These are phyloP conservation scores for Colletotrichum liaoningense DNA, from an alignment of 2,329 filamentous ascomycete genomes.

Conservation along the genomic window DNA sequence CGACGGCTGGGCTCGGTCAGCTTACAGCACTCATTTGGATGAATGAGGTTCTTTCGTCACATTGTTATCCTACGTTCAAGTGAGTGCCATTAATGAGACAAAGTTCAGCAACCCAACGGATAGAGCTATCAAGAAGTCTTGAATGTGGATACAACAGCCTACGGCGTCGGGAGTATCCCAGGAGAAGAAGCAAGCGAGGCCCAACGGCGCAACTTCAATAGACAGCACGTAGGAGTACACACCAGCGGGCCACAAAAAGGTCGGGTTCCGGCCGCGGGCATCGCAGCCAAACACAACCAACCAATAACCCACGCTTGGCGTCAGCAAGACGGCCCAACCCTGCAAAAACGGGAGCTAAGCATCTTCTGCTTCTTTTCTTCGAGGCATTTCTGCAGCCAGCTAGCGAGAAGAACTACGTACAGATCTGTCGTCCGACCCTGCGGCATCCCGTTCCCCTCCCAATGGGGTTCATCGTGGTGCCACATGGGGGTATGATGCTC, in stretches of 20 bases:
- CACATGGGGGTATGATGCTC: background rate
- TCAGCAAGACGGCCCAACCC: conserved; percentile 30
- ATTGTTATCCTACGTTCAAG: too few species aligned
- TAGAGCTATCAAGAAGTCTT: background rate
- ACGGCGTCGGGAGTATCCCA: background rate
- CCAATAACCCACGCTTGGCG: conserved; percentile 14
- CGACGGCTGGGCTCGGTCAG: background rate
- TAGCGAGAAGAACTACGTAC: background rate
- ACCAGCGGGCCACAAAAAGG: background rate
- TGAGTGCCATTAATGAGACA: background rate
- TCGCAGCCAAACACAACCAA: conserved; percentile 3
- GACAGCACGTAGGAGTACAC: background rate
- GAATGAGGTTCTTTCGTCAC: background rate
- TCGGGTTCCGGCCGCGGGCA: background rate
- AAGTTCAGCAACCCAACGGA: background rate
- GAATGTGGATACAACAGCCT: background rate
- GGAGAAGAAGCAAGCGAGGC: background rate
- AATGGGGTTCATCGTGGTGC: background rate
- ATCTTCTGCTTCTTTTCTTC: conserved; percentile 17
- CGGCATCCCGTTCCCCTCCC: background rate
- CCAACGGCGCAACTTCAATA: background rate
- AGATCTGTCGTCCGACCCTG: conserved; percentile 12
- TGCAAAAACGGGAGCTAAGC: conserved; percentile 16
- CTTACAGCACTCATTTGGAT: background rate
- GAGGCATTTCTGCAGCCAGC: conserved; percentile 8